Evolutionary conservation across 116 monocot genomes (phyloP).

Genomic region (Cymodocea nodosa): DNA sequence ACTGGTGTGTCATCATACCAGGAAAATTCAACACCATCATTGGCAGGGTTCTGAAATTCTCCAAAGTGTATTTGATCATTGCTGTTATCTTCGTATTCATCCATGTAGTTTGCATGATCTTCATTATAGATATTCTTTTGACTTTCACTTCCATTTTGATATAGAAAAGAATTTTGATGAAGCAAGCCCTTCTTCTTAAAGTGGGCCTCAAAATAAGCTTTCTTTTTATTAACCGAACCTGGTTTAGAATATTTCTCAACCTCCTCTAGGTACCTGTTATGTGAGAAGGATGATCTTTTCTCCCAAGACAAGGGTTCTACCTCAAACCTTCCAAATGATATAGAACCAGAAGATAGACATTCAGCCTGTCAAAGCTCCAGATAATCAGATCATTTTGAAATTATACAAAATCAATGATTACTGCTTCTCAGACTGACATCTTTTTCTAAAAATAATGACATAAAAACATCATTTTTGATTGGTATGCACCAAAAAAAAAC

Average conservation of each 20-base stretch:
- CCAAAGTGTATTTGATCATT: constrained; percentile 3
- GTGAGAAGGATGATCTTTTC: constrained; percentile 63
- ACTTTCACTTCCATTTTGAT: constrained; percentile 14
- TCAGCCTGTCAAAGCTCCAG: constrained; percentile 31
- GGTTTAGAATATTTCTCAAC: constrained; percentile 66
- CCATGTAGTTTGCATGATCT: constrained; percentile 5
- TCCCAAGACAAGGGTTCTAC: constrained; percentile 60
- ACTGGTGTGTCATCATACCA: constrained; percentile 19
- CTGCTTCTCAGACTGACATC: background rate
- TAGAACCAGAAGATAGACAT: constrained; percentile 31
- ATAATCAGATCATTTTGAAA: background rate
- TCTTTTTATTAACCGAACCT: constrained; percentile 69
- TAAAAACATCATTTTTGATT: background rate
- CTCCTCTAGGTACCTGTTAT: constrained; percentile 71
- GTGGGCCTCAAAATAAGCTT: constrained; percentile 70
- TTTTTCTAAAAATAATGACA: background rate
- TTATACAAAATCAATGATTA: background rate
- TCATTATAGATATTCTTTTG: constrained; percentile 13
- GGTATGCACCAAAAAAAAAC: no score
- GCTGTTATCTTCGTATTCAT: constrained; percentile 4
- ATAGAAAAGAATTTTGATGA: constrained; percentile 16
- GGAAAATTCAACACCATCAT: constrained; percentile 9
- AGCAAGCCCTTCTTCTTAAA: constrained; percentile 50
- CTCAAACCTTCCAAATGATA: constrained; percentile 80
- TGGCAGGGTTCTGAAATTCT: constrained; percentile 12